phyloP scores from a whole-genome alignment of 805 yeast species.

The Hagleromyces aurorensis region DNA sequence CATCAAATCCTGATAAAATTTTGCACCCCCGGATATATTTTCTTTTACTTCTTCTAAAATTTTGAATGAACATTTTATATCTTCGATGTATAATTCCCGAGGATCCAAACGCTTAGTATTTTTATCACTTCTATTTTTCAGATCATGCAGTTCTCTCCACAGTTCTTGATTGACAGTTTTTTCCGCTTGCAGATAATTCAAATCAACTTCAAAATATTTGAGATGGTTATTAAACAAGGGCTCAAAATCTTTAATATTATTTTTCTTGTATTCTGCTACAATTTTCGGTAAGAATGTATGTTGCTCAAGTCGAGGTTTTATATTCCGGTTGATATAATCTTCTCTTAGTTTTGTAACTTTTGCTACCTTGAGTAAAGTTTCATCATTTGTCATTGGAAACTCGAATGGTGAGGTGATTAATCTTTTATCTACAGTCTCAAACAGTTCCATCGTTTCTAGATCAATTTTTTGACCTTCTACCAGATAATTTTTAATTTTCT shows the following conservation, averaged over 20 bases:
- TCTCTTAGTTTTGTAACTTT: constrained; percentile 29
- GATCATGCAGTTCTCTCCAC: constrained; percentile 34
- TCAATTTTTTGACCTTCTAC: constrained; percentile 59
- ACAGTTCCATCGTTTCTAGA: constrained; percentile 38
- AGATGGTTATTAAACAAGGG: constrained; percentile 37
- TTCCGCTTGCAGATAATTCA: constrained; percentile 39
- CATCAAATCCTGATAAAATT: constrained; percentile 60
- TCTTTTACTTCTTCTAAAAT: constrained; percentile 46
- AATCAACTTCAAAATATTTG: constrained; percentile 41
- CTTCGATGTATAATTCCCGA: constrained; percentile 19
- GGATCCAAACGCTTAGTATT: constrained; percentile 13
- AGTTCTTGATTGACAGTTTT: constrained; percentile 33
- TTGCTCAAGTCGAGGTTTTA: constrained; percentile 40
- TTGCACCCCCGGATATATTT: constrained; percentile 59
- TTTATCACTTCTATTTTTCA: not conserved
- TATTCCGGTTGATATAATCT: constrained; percentile 30
- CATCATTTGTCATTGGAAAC: constrained; percentile 27
- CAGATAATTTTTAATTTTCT: constrained; percentile 41
- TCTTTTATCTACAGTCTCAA: constrained; percentile 39
- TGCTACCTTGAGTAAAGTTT: constrained; percentile 31
- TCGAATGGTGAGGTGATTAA: constrained; percentile 35
- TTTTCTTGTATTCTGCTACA: constrained; percentile 38
- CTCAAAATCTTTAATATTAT: constrained; percentile 33
- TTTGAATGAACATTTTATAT: constrained; percentile 17
- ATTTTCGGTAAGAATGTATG: constrained; percentile 46